Evolutionary conservation across 495 filamentous ascomycete species (phyloP), one percentile per base, ranked within the genome.

Genomic region (Darksidea phi): DNA sequence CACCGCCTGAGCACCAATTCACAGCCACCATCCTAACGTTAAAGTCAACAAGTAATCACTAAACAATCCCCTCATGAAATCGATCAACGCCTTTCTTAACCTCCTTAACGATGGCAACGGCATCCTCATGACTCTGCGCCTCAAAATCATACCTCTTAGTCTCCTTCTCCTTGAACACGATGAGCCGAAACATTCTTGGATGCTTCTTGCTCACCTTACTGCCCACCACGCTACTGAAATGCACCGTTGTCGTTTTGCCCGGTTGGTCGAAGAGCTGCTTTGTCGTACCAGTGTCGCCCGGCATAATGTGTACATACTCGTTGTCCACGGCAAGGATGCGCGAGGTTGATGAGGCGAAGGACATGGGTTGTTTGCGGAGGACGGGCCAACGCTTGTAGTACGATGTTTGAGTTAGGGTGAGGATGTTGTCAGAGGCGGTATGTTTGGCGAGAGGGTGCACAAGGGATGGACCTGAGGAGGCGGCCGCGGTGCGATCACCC

Each of bases 71-170:
- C 56, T 59, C 56, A n/a, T 56, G 37, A 21, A 70, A 67, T 46
- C 64, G 58, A 65, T 52, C 59, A 4, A 70, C 42, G 34, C 83
- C 87, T 71, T 82, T 87, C 74, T 84, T 91, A 59, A 97, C 88
- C 76, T 95, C 94, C 51, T 79, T 82, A 38, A 97, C 92, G 71
- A 98, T 90, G 71, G 94, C 90, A 24, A 82, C 79, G n/a, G 93
- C 93, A 70, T 95, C 90, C 26, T 84, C 82, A 1, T 80, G 77
- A 67, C 81, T 91, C 61, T 80, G 83, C 13, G 93, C 89, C 73
- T 97, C 93, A 76, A 97, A 98, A 70, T 98, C 94, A 76, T 98
- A 98, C 63, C 91, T 78, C 78, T 98, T 97, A 67, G 85, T 88
- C 72, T 96, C 92, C 18, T 88, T 87, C 41, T 86, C 88, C 62